Conservation (phyloP, 31 red algal species). For the Asparagopsis taxiformis region DNA sequence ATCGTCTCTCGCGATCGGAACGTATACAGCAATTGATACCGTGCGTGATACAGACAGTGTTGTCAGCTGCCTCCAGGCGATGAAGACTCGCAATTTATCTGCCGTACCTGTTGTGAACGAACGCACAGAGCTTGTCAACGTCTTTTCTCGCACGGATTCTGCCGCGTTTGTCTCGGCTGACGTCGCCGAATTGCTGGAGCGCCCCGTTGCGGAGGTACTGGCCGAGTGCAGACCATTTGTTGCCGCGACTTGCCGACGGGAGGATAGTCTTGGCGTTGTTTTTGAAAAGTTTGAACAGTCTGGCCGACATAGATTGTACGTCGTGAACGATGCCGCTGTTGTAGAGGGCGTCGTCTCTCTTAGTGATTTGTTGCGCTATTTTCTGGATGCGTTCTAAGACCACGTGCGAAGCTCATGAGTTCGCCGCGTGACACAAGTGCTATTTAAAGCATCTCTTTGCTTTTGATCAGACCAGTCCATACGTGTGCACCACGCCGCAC, state of each 20-base stretch:
- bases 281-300: conserved; percentile 51
- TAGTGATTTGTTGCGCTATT: conserved; percentile 54
- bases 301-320: conserved; percentile 44
- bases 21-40: conserved; percentile 21
- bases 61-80: conserved; percentile 1
- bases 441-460: too few relatives aligned
- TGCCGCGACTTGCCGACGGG: conserved; percentile 37
- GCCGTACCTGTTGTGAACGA: conserved; percentile 58
- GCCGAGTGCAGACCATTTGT: conserved; percentile 7
- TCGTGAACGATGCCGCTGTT: conserved; percentile 38
- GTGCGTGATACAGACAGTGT: conserved; percentile 5
- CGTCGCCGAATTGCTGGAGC: conserved; percentile 13
- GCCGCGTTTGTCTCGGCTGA: too few relatives aligned
- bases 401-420: too few relatives aligned
- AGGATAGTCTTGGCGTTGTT: conserved; percentile 40
- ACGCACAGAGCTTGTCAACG: conserved; percentile 16
- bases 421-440: too few relatives aligned
- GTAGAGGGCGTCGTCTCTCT: conserved; percentile 71
- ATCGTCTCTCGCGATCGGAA: conserved; percentile 27
- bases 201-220: conserved; percentile 19
- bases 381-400: conserved; percentile 41
- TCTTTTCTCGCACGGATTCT: conserved; percentile 14
- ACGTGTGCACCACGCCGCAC: too few relatives aligned
- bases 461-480: too few relatives aligned
- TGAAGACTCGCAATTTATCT: conserved; percentile 27